Evolutionary conservation across 2,329 filamentous ascomycete genomes (phyloP), one percentile per base, ranked within the genome.

Genomic region (Alternaria incomplexa): DNA sequence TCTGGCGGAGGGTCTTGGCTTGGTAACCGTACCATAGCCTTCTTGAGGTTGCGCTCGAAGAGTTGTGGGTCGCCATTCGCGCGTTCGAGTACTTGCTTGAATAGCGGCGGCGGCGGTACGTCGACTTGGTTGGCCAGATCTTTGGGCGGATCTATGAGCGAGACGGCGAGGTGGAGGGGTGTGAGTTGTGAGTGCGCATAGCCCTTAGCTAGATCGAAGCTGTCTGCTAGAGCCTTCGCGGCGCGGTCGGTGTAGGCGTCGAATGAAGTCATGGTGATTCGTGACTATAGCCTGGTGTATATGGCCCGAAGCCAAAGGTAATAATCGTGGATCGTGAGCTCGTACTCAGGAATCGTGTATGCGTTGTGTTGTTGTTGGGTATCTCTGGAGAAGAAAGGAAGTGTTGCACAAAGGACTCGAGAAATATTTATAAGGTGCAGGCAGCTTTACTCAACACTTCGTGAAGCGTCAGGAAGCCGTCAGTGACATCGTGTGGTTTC

Each of bases 1-100:
- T 98, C 95, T 64, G 96, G 96, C 12, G 96, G 94, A 13, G 96
- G 96, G 72, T 97, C 93, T 83, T 99, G 96, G 77, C 92, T 96
- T 5, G 96, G 95, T 73, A 97, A 85, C 59, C 96, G 91, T 62
- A 98, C 95, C 68, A 99, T 85, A 20, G 86, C 87, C 86, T 96
- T 97, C 86, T 98, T 98, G 74, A 99, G 87, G 12, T 93, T 86
- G 73, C 96, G 89, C 77, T 97, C 93, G 73, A 98, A 90, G 45
- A 91, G 85, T 81, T 98, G 95, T 53, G 92, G 88, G 79, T 99
- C 96, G 76, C 96, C 96, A 82, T 96, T 92, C 52, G 96, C 95
- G 75, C 92, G 89, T 82, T 99, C 95, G 65, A 99, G 86, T 61
- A 97, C 95, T 82, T 99, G 96, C 70, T 93, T 90, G 85, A 98